Base-by-base conservation (phyloP, 768 basidiomycete species). In the Dentipellis fragilis region DNA sequence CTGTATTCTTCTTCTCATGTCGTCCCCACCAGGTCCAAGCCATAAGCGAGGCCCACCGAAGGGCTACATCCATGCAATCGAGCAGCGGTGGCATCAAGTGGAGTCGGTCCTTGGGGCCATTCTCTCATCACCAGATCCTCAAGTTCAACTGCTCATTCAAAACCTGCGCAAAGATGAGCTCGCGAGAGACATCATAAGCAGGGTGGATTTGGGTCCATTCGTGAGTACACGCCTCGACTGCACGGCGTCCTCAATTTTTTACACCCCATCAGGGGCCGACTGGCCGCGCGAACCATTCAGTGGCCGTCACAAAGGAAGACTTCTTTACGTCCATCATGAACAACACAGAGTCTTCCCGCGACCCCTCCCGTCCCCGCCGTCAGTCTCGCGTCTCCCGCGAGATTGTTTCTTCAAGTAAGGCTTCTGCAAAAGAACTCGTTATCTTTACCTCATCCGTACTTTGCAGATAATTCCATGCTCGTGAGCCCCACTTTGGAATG, bases 51-150 rank as follows among this genome's bases (percentile, higher is more conserved):
- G 90, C 10, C 87, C 87, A 10, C 88, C 89, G 6, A 90, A 90
- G 65, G 92, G 92, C 17, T 94, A 94, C 67, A 93, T 94, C 51
- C 88, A 93, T 67, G 91, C 91, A 39, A 92, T 94, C 52, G 92
- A 94, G 71, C 87, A 89, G 57, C 71, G 91, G 63, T 87, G 92
- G 83, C 92, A 94, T 63, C 88, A 93, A 66, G 87, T 93, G 62
- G 93, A 94, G 69, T 87, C 90, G 11, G 72, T 94, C n/a, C 75
- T 94, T 5, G 92, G 89, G 37, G 84, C 86, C 11, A 75, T 94
- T 52, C 74, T 93, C 51, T 80, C 85, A 62, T 87, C 85, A 56
- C 75, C 78, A 29, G 84, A 88, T 66, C 72, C 78, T 16, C 72
- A 83, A 56, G 82, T 87, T 0, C 80, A 83, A 65, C 72, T 71